Evolutionary conservation across 2,329 filamentous ascomycete species (phyloP), one percentile per base, ranked within the genome.

Genomic region (Pseudodiploospora longispora): DNA sequence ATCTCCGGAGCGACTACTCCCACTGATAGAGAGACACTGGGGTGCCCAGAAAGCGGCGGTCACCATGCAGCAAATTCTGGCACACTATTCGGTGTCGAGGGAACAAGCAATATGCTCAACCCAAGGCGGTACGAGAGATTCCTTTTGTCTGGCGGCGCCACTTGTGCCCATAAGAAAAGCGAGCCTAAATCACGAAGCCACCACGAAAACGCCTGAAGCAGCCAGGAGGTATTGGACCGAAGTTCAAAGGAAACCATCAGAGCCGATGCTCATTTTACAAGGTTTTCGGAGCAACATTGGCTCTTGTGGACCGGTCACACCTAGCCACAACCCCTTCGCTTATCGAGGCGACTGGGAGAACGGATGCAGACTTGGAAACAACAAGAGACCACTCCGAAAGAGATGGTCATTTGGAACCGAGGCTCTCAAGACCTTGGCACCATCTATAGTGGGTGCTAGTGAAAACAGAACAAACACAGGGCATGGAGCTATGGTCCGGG

Each of bases 11-110:
- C 62, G 66, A 4, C 48, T 79, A 2, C 61, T 70, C 27, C 59
- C 63, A 6, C 64, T 76, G 36, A 64, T 76, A 27, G 62, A 69
- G 38, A 63, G 65, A 19, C 67, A 76, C 52, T 78, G 67, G 75
- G 73, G 72, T 0, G 50, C 59, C 3, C 55, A 63, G 9, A 69
- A 66, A 5, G 72, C 72, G 4, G 59, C 58, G 10, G 60, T 69
- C 36, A 63, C 68, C 44, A 66, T 73, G 52, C 58, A 61, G 35
- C 61, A 53, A 36, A 59, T 65, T n/a, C 43, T 52, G 9, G 40
- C 44, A 8, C 35, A 35, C n/a, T 44, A 33, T 10, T 12, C 30
- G 10, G 30, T 9, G 1, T 8, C 40, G 9, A 6, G 31, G 10
- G 30, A 32, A 36, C 36, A 9, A 37, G 38, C 46, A 46, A n/a